Conservation (phyloP, 345 rosid species). For the Brassica juncea region DNA sequence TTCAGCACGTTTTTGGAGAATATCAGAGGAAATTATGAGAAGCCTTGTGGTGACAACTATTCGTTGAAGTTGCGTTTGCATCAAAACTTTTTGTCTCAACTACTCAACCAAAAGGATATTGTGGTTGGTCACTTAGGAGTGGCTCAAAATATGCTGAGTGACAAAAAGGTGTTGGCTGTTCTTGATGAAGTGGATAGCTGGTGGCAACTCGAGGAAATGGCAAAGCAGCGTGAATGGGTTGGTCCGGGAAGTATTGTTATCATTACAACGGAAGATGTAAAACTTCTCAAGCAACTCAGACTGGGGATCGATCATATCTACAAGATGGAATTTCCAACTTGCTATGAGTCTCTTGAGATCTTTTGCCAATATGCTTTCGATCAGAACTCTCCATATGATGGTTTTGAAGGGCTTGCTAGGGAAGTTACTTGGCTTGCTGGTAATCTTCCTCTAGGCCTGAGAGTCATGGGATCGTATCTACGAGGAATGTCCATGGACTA, state of each 20-base stretch:
- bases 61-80: not conserved
- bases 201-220: not conserved
- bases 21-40: not conserved
- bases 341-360: not conserved
- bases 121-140: not conserved
- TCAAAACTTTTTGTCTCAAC: not conserved
- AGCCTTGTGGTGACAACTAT: not conserved
- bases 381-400: not conserved
- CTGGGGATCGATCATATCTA: not conserved
- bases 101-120: too few species aligned
- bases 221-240: not conserved
- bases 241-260: not conserved
- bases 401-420: not conserved
- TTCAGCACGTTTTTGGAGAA: not conserved
- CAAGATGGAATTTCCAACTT: not conserved
- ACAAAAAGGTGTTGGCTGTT: not conserved
- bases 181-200: not conserved
- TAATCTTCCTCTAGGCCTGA: not conserved
- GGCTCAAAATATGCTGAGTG: not conserved
- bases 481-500: not conserved
- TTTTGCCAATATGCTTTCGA: not conserved
- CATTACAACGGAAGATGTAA: not conserved
- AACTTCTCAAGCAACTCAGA: not conserved
- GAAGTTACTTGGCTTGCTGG: not conserved
- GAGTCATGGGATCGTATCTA: not conserved